Conservation (phyloP, 768 basidiomycete genomes). For the Suillus paluster region DNA sequence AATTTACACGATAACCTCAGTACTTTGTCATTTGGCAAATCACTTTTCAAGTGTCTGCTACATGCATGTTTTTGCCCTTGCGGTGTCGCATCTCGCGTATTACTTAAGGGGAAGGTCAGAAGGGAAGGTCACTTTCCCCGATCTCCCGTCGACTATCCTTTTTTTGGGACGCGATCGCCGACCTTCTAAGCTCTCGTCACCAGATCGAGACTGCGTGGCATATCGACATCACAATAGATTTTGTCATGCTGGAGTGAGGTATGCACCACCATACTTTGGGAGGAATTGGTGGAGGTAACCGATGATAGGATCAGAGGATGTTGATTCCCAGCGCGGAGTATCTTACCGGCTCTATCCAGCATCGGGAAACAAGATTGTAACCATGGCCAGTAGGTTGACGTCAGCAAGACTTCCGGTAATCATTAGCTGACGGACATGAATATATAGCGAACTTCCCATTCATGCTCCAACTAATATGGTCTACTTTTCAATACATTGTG, state of each 20-base stretch:
- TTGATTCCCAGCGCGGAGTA: neutral
- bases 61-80: no score
- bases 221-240: neutral
- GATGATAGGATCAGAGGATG: neutral
- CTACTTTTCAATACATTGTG: neutral
- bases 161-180: neutral
- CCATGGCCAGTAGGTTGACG: constrained; percentile 1
- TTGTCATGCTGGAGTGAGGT: neutral
- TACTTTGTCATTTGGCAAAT: neutral
- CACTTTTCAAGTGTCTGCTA: neutral
- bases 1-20: neutral
- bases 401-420: neutral
- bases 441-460: neutral
- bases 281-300: neutral
- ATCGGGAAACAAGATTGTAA: neutral
- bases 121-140: neutral
- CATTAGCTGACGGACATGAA: constrained; percentile 1
- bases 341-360: neutral
- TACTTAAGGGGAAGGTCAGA: no score
- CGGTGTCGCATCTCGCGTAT: no score
- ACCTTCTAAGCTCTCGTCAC: neutral
- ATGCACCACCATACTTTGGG: no score
- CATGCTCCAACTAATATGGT: neutral
- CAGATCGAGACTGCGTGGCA: neutral
- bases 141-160: neutral